These are phyloP conservation scores for Wickerhamiella slavikovae DNA, from an alignment of 805 yeast species.

Conservation along the genomic window DNA sequence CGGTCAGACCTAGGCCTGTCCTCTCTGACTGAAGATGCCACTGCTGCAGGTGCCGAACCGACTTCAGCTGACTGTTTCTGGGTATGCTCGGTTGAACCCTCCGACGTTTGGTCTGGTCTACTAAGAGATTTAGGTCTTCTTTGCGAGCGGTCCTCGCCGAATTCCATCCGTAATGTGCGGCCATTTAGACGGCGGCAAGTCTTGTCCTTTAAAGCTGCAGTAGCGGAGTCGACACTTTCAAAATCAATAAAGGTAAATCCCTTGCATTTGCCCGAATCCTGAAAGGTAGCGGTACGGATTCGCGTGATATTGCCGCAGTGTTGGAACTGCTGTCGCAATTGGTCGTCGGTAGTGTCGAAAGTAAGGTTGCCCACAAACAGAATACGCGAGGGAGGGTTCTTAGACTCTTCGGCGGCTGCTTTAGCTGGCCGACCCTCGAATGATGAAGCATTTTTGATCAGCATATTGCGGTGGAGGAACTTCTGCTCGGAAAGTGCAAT, in stretches of 20 bases:
- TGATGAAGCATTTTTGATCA: slow-evolving; percentile 63
- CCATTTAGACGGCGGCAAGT: slow-evolving; percentile 44
- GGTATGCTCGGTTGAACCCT: background rate
- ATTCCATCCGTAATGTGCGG: slow-evolving; percentile 68
- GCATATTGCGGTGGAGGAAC: slow-evolving; percentile 65
- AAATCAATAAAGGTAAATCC: slow-evolving; percentile 91
- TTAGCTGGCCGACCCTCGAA: slow-evolving; percentile 74
- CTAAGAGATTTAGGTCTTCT: slow-evolving; percentile 21
- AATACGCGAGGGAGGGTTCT: slow-evolving; percentile 76
- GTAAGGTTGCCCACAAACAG: slow-evolving; percentile 85
- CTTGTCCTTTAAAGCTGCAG: slow-evolving; percentile 59
- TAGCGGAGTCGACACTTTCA: slow-evolving; percentile 59
- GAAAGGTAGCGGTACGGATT: slow-evolving; percentile 94
- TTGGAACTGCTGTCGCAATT: slow-evolving; percentile 61
- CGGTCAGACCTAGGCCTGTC: background rate
- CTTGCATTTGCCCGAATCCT: slow-evolving; percentile 89
- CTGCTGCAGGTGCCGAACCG: background rate
- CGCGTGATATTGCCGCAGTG: slow-evolving; percentile 75
- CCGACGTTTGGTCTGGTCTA: no score
- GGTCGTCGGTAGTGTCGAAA: slow-evolving; percentile 72
- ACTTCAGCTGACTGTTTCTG: background rate
- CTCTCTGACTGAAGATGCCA: no score
- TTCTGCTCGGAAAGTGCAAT: slow-evolving; percentile 48
- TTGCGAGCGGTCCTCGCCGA: slow-evolving; percentile 85
- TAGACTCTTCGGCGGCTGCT: slow-evolving; percentile 23